These are phyloP conservation scores for Achaetomiella virescens DNA, from an alignment of 495 filamentous ascomycete species.

Conservation along the genomic window DNA sequence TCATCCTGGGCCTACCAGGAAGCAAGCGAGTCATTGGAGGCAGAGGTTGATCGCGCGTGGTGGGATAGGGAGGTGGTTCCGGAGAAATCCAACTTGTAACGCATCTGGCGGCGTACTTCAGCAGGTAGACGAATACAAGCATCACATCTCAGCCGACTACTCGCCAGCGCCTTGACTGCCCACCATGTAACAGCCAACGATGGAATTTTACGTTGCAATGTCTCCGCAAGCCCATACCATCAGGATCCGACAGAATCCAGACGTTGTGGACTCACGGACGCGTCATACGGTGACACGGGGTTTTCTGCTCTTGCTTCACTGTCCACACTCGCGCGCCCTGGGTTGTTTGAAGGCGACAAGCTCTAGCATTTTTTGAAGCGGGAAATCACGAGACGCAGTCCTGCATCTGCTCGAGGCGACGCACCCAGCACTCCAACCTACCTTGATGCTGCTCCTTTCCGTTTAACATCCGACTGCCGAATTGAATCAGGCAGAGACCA, in stretches of 20 bases:
- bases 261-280: constrained; percentile 22
- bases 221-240: constrained; percentile 21
- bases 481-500: too few relatives aligned
- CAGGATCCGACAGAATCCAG: constrained; percentile 14
- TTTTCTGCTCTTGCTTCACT: constrained; percentile 45
- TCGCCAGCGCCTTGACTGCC: not conserved
- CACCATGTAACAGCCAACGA: not conserved
- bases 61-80: constrained; percentile 1
- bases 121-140: too few relatives aligned
- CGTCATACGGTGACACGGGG: constrained; percentile 15
- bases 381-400: too few relatives aligned
- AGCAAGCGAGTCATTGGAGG: not conserved
- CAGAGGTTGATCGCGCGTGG: constrained; percentile 1
- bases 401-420: too few relatives aligned
- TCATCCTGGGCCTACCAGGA: not conserved
- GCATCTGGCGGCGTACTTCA: not conserved
- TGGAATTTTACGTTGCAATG: not conserved
- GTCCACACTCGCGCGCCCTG: constrained; percentile 50
- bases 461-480: too few relatives aligned
- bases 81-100: constrained; percentile 6
- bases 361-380: constrained; percentile 48
- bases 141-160: not conserved
- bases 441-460: too few relatives aligned
- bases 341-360: constrained; percentile 39
- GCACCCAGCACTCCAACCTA: too few relatives aligned